These are phyloP conservation scores for Medicago ruthenica DNA, from an alignment of 306 rosid genomes.

Conservation along the genomic window DNA sequence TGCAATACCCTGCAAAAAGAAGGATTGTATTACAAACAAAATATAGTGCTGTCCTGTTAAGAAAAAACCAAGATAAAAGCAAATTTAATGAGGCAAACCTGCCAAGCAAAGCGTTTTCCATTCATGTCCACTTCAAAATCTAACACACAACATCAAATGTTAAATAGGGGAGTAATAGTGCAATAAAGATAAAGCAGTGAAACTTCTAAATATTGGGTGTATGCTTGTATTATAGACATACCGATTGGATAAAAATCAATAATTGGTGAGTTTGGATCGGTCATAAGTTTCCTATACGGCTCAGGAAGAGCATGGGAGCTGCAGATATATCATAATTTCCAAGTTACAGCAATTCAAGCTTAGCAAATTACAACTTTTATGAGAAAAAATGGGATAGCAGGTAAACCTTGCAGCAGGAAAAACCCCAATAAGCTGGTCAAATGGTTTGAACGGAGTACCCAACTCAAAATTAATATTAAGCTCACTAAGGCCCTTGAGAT, in stretches of 20 bases:
- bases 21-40: slow-evolving; percentile 28
- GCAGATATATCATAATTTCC: slow-evolving; percentile 46
- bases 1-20: slow-evolving; percentile 78
- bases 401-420: slow-evolving; percentile 95
- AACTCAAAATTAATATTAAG: slow-evolving; percentile 66
- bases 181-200: not conserved
- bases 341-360: slow-evolving; percentile 4
- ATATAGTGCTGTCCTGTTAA: not conserved
- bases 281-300: slow-evolving; percentile 84
- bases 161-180: slow-evolving; percentile 34
- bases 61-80: slow-evolving; percentile 12
- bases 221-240: slow-evolving; percentile 45
- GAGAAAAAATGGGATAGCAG: not conserved
- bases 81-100: slow-evolving; percentile 54
- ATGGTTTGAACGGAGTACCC: slow-evolving; percentile 93
- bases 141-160: slow-evolving; percentile 46
- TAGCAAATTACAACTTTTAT: not conserved
- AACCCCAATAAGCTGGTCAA: slow-evolving; percentile 93
- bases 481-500: slow-evolving; percentile 76
- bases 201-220: not conserved
- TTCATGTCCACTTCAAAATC: slow-evolving; percentile 99
- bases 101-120: slow-evolving; percentile 93
- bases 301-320: slow-evolving; percentile 94
- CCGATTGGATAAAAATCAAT: slow-evolving; percentile 86
- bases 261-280: slow-evolving; percentile 79